These are phyloP conservation scores for Lentinula raphanica DNA, from an alignment of 768 basidiomycete genomes.

Conservation along the genomic window DNA sequence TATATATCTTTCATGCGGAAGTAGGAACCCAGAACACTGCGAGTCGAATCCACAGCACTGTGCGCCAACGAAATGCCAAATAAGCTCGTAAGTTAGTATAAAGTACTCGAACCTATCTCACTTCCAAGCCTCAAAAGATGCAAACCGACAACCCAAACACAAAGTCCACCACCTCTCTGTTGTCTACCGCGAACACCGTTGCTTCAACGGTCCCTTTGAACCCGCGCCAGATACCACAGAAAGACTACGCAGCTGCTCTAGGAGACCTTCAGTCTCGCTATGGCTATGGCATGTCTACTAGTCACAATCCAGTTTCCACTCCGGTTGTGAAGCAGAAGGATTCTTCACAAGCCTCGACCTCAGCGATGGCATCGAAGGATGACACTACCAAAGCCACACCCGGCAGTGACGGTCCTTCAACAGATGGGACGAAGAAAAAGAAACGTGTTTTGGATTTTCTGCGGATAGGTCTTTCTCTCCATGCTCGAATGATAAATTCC, in stretches of 20 bases:
- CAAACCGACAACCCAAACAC: not conserved
- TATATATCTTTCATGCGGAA: too few species aligned
- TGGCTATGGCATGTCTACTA: not conserved
- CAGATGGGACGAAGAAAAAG: not conserved
- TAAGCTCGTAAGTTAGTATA: too few species aligned
- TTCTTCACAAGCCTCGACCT: not conserved
- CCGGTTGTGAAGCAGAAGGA: constrained; percentile 3
- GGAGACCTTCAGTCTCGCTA: constrained; percentile 13
- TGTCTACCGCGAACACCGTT: not conserved
- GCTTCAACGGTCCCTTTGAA: constrained; percentile 2
- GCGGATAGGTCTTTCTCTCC: constrained; percentile 1
- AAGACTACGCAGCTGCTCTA: constrained; percentile 28
- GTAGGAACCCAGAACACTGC: not conserved
- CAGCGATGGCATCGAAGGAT: too few species aligned
- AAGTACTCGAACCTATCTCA: not conserved
- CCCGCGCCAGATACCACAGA: not conserved
- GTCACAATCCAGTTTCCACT: not conserved
- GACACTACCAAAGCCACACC: not conserved
- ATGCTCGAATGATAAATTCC: not conserved
- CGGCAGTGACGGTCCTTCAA: not conserved
- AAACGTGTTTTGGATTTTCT: not conserved
- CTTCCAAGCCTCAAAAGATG: not conserved
- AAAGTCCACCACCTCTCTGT: not conserved
- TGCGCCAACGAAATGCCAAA: not conserved
- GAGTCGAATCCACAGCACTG: not conserved